These are phyloP conservation scores for Beauveria brongniartii DNA, from an alignment of 2,329 filamentous ascomycete genomes.

Conservation along the genomic window DNA sequence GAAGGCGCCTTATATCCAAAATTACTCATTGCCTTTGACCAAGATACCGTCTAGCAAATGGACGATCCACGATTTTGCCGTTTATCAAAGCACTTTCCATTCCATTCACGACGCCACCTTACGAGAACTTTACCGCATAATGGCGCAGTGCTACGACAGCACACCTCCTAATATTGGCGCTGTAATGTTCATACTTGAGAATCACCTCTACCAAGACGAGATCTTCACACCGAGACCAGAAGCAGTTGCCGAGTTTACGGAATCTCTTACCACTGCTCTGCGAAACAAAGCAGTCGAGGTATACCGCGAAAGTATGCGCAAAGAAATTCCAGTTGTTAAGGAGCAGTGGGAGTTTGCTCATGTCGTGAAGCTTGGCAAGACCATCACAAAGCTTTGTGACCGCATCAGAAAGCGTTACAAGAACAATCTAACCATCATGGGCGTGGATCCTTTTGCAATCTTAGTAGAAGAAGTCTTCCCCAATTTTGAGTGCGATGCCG, in stretches of 20 bases:
- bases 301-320: slow-evolving; percentile 71
- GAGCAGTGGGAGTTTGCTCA: slow-evolving; percentile 87
- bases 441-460: slow-evolving; percentile 56
- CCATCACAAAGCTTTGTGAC: slow-evolving; percentile 75
- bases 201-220: slow-evolving; percentile 72
- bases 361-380: slow-evolving; percentile 80
- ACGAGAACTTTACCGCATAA: slow-evolving; percentile 77
- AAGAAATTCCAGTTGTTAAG: slow-evolving; percentile 69
- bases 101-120: slow-evolving; percentile 74
- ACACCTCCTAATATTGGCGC: slow-evolving; percentile 76
- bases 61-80: slow-evolving; percentile 59
- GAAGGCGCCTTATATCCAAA: slow-evolving; percentile 48
- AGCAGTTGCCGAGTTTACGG: slow-evolving; percentile 63
- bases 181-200: slow-evolving; percentile 71
- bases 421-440: slow-evolving; percentile 81
- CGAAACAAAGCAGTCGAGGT: slow-evolving; percentile 66
- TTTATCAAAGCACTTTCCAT: slow-evolving; percentile 68
- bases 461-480: slow-evolving; percentile 80
- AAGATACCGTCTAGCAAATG: slow-evolving; percentile 54
- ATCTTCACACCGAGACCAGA: slow-evolving; percentile 64
- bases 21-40: slow-evolving; percentile 40
- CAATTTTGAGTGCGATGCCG: slow-evolving; percentile 80
- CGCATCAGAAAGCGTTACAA: slow-evolving; percentile 88
- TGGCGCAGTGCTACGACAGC: slow-evolving; percentile 82
- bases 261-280: slow-evolving; percentile 64